A percentile compares a stretch with the other conserved stretches of the same genome.
phyloP scores from a whole-genome alignment of 75 land plant species.

The Larix kaempferi region DNA sequence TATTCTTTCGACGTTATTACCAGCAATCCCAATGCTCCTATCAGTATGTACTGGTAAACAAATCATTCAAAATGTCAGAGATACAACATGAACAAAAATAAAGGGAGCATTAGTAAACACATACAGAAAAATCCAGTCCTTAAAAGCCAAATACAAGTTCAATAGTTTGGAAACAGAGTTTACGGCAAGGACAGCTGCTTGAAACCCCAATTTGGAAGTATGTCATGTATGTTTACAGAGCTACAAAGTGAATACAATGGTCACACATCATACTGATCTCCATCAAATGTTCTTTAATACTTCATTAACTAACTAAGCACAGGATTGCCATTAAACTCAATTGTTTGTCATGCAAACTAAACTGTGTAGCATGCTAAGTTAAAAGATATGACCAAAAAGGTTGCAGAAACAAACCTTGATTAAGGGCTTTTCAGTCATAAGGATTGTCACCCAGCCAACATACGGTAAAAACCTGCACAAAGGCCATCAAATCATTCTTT shows the following conservation, averaged over 20 bases:
- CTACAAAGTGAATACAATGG: neutral
- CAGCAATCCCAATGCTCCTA: slow-evolving; percentile 80
- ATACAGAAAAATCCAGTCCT: neutral
- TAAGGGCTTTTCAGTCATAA: slow-evolving; percentile 95
- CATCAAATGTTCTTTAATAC: neutral
- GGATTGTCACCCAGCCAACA: slow-evolving; percentile 96
- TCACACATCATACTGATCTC: neutral
- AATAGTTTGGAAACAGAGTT: neutral
- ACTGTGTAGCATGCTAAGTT: neutral
- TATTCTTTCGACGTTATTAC: slow-evolving; percentile 90
- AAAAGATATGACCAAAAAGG: neutral
- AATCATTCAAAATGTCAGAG: neutral
- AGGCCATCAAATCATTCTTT: neutral
- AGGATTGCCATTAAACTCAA: neutral
- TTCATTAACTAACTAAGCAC: neutral
- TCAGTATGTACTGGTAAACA: slow-evolving; percentile 65
- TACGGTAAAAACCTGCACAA: slow-evolving; percentile 82
- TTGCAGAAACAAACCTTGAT: slow-evolving; percentile 61
- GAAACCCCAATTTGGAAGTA: neutral
- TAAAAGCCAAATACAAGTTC: neutral
- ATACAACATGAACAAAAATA: neutral
- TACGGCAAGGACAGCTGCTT: neutral
- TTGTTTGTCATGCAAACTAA: neutral
- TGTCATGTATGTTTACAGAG: neutral
- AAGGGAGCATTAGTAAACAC: neutral